phyloP scores from a whole-genome alignment of 2,329 filamentous ascomycete species.

The Macrophomina tecta region DNA sequence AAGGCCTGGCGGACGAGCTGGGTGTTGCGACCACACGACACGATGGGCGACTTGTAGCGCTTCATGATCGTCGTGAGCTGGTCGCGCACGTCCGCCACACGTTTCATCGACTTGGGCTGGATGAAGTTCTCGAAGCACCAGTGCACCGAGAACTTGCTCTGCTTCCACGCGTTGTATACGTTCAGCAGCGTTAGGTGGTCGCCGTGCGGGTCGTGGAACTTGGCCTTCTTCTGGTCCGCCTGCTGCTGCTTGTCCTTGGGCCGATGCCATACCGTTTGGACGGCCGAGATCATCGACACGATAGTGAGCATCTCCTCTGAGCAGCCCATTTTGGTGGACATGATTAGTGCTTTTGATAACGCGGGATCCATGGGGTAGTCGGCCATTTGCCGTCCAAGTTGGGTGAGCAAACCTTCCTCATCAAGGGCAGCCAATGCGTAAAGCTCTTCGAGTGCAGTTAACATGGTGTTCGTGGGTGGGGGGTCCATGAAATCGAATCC shows the following conservation, averaged over 20 bases:
- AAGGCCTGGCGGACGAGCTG: constrained; percentile 86
- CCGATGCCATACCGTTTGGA: constrained; percentile 87
- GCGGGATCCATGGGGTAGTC: constrained; percentile 98
- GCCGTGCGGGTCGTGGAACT: constrained; percentile 93
- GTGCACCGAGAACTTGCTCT: constrained; percentile 76
- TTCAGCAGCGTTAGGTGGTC: constrained; percentile 96
- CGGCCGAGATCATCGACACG: constrained; percentile 85
- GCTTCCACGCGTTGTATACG: constrained; percentile 97
- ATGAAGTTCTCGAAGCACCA: constrained; percentile 99
- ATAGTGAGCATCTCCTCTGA: constrained; percentile 94
- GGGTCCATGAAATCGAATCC: constrained; percentile 99
- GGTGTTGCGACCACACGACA: constrained; percentile 87
- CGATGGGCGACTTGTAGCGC: constrained; percentile 80
- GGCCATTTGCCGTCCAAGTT: constrained; percentile 94
- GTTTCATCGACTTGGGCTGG: constrained; percentile 84
- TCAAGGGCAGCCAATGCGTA: constrained; percentile 92
- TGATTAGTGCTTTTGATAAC: constrained; percentile 87
- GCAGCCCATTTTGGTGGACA: constrained; percentile 83
- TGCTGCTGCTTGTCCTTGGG: constrained; percentile 97
- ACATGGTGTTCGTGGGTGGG: constrained; percentile 95
- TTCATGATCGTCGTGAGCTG: constrained; percentile 95
- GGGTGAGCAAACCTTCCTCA: constrained; percentile 91
- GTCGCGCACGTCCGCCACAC: constrained; percentile 89
- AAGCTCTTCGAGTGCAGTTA: constrained; percentile 92
- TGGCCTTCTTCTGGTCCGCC: constrained; percentile 96